Evolutionary conservation across 2,329 filamentous ascomycete genomes (phyloP).

Genomic region (Claviceps sorghi): DNA sequence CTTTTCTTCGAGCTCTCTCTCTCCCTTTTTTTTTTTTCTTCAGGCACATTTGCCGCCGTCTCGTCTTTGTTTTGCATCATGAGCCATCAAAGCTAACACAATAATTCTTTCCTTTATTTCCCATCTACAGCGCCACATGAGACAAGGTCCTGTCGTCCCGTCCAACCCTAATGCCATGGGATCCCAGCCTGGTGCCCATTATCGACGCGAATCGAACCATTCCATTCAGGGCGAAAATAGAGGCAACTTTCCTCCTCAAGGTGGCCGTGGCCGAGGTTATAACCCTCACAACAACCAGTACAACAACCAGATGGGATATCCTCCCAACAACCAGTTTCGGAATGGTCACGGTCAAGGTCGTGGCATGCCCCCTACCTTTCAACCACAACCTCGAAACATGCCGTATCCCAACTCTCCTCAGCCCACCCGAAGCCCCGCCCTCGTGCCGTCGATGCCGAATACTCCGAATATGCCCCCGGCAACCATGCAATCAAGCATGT

Average conservation of each 20-base stretch:
- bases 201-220: conserved; percentile 75
- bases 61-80: neutral
- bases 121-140: conserved; percentile 46
- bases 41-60: neutral
- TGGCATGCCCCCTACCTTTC: conserved; percentile 34
- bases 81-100: conserved; percentile 5
- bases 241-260: conserved; percentile 35
- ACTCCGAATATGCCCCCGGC: conserved; percentile 54
- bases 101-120: neutral
- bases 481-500: conserved; percentile 39
- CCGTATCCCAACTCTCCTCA: conserved; percentile 48
- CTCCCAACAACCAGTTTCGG: conserved; percentile 28
- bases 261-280: conserved; percentile 36
- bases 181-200: conserved; percentile 54
- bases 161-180: conserved; percentile 46
- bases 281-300: conserved; percentile 28
- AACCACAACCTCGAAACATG: conserved; percentile 30
- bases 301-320: conserved; percentile 31
- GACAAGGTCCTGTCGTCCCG: conserved; percentile 47
- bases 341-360: conserved; percentile 33
- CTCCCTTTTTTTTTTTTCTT: neutral
- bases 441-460: conserved; percentile 49
- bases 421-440: conserved; percentile 49
- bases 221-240: conserved; percentile 49
- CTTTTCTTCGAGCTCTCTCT: conserved; percentile 2